phyloP scores from a whole-genome alignment of 2,329 filamentous ascomycete species.

The Neoascochyta sp. region DNA sequence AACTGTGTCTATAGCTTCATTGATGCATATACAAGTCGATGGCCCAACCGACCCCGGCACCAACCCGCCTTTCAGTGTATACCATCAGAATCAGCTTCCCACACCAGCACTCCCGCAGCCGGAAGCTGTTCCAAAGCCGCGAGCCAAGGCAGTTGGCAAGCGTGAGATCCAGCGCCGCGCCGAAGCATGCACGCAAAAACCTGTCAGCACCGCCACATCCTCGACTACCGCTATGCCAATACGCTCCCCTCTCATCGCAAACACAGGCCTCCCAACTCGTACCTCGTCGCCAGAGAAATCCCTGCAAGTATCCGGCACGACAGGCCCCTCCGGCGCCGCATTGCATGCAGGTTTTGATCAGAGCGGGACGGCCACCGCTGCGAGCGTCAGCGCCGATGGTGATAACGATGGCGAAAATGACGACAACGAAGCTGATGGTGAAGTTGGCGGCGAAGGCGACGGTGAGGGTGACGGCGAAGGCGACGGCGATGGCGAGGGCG shows the following conservation, averaged over 20 bases:
- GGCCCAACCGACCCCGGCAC: constrained; percentile 16
- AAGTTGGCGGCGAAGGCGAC: too few relatives aligned
- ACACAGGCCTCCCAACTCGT: constrained; percentile 13
- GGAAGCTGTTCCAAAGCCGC: constrained; percentile 22
- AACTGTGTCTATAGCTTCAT: constrained; percentile 26
- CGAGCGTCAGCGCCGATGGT: constrained; percentile 35
- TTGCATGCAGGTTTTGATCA: constrained; percentile 33
- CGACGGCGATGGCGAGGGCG: constrained; percentile 53
- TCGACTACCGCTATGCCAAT: constrained; percentile 32
- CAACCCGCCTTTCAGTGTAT: constrained; percentile 24
- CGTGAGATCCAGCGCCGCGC: constrained; percentile 58
- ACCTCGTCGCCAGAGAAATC: constrained; percentile 20
- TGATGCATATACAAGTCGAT: constrained; percentile 35
- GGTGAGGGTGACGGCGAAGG: constrained; percentile 56
- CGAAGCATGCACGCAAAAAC: constrained; percentile 52
- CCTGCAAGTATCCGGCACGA: constrained; percentile 2
- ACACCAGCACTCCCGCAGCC: constrained; percentile 13
- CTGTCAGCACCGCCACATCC: constrained; percentile 30
- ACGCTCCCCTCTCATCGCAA: constrained; percentile 26
- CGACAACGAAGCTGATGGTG: constrained; percentile 1
- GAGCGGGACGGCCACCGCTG: constrained; percentile 42
- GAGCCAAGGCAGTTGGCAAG: constrained; percentile 57
- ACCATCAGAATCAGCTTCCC: constrained; percentile 24
- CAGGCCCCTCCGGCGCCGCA: constrained; percentile 5
- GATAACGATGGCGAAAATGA: constrained; percentile 1